A percentile compares a stretch with the other conserved stretches of the same genome.
Conservation (phyloP, 257 asterid species). For the Jacaranda copaia region DNA sequence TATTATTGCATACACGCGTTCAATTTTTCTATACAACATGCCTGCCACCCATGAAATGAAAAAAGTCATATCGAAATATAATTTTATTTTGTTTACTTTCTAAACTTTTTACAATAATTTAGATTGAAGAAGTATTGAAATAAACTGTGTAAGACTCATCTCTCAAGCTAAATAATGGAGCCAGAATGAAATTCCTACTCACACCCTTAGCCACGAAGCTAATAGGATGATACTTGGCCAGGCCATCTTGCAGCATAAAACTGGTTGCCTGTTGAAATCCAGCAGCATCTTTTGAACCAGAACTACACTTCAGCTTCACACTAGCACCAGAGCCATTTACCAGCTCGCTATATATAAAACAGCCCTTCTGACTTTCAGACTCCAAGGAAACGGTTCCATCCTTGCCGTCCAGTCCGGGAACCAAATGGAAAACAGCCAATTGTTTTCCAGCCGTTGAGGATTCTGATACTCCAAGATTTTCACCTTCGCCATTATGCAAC, state of each 20-base stretch:
- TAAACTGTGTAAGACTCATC: slow-evolving; percentile 93
- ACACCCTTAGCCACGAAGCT: slow-evolving; percentile 84
- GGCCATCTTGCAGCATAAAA: slow-evolving; percentile 61
- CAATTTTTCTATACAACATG: no score
- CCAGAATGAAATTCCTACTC: slow-evolving; percentile 59
- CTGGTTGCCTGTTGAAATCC: slow-evolving; percentile 63
- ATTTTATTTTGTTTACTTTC: not conserved
- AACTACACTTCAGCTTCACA: slow-evolving; percentile 64
- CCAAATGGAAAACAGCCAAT: slow-evolving; percentile 50
- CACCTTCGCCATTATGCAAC: slow-evolving; percentile 57
- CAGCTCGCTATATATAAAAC: slow-evolving; percentile 50
- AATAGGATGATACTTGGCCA: slow-evolving; percentile 71
- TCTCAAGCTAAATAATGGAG: slow-evolving; percentile 70
- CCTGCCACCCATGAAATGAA: no score
- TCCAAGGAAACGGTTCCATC: slow-evolving; percentile 57
- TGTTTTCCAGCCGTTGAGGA: slow-evolving; percentile 3
- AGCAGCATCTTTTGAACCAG: slow-evolving; percentile 36
- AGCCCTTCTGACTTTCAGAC: slow-evolving; percentile 51
- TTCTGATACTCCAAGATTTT: slow-evolving; percentile 48
- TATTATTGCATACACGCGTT: no score
- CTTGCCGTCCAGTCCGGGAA: slow-evolving; percentile 52
- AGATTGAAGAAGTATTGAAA: slow-evolving; percentile 49
- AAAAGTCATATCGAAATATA: not conserved
- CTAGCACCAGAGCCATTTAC: slow-evolving; percentile 37
- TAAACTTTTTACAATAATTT: not conserved